Base-by-base conservation (phyloP, 2,329 filamentous ascomycete species). In the Stenocarpella maydis region DNA sequence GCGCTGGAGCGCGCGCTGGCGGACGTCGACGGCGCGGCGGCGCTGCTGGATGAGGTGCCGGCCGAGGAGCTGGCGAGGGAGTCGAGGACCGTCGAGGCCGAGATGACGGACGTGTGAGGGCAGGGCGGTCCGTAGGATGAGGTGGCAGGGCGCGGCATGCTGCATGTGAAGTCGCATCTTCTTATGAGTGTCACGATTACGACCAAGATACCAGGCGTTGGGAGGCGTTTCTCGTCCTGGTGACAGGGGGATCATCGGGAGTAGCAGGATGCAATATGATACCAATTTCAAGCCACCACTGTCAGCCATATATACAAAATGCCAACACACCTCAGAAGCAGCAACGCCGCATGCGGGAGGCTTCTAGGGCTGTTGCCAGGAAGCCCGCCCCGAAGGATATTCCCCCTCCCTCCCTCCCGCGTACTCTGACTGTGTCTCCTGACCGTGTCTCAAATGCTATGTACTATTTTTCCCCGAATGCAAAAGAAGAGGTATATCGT, bases 21-120 rank as follows among this genome's bases (percentile, higher is more conserved):
- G 50, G 89, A 91, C 75, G 81, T 90, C 45, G 83, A 84, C 67
- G 82, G 80, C 5, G 88, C 88, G 2, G 86, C 84, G 71, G 81
- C 74, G 52, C 81, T 85, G 69, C 79, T 89, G 67, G 81, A 78
- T 15, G 81, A 77, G 24, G 79, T 87, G 5, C 64, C 68, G 50
- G 83, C 81, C 9, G 82, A 81, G 19, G 83, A 85, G 67, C 74
- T 89, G 28, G 85, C 83, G 4, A 76, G 74, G 21, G 87, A 89
- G 80, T 83, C 85, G 53, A 78, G 85, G 70, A 77, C 77, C 1
- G 81, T 82, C 4, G 82, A 84, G 72, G 76, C 75, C 17, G 81
- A 82, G 68, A 82, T 85, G 77, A 65, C 72, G 43, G 73, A 71
- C n/a, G 70, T 70, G 41, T 74, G 65, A 69, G 50, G 65, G 64